Evolutionary conservation across 75 land plant species (phyloP), one percentile per base, ranked within the genome.

Genomic region (Sequoiadendron giganteum): DNA sequence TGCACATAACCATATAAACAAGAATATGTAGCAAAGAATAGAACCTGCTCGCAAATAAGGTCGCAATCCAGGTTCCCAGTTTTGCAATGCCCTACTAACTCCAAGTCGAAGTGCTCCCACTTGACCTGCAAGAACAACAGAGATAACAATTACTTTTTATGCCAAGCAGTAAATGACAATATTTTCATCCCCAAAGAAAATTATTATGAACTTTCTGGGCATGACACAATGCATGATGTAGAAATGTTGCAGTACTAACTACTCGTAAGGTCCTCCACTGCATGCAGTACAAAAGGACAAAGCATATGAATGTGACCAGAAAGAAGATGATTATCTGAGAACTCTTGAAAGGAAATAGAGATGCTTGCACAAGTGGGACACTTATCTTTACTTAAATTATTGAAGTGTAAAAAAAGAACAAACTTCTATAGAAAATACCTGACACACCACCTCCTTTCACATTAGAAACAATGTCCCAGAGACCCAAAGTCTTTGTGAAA

Each of bases 381-480:
- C 43, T n/a, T n/a, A 86, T 10, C 15, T 32, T 38, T 47, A 39
- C 21, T 16, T 39, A 40, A 39, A 39, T 34, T 36, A 1, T 42
- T 5, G 10, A 28, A 87, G 65, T 68, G 68, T 43, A 43, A 9
- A 55, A 34, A 55, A 18, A 5, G 11, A 81, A 54, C 3, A 32
- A 86, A 38, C 11, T 32, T 36, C 3, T 32, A 21, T 28, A 8
- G 70, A 4, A 10, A 70, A 90, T 84, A 96, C 98, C 99, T 89
- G 97, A 89, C 32, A 90, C 80, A 70, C 99, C 99, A 84, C 99
- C 99, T 43, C 99, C 99, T 87, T 95, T 98, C 21, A 98, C 99
- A 84, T 95, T 95, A 75, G 96, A 94, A 8, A 82, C 86, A 38
- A 95, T 90, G 89, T 98, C 96, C 93, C 96, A 98, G 79, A 88